Percentiles rank a stretch among this genome's conserved stretches.
Evolutionary conservation across 23 red algal species (phyloP).

Genomic region (Gracilaria gracilis): DNA sequence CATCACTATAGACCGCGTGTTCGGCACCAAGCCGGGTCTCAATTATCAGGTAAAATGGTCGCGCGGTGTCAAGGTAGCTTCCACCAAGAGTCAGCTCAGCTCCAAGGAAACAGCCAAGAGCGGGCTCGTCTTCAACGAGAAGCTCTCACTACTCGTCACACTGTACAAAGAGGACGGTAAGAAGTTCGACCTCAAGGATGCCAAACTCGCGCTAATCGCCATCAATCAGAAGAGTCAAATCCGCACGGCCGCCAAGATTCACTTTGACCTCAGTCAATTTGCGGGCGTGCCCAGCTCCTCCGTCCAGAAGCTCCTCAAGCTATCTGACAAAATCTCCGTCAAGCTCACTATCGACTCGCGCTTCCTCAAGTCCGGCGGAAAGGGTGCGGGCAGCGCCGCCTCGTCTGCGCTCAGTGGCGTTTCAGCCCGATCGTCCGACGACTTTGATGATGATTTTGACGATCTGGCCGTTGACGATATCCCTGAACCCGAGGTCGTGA

Average conservation of each 20-base stretch:
- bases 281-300: slow-evolving; percentile 67
- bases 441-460: slow-evolving; percentile 69
- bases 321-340: slow-evolving; percentile 61
- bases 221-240: slow-evolving; percentile 37
- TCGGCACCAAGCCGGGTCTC: slow-evolving; percentile 55
- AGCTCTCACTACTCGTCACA: slow-evolving; percentile 70
- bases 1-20: slow-evolving; percentile 55
- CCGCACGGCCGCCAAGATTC: slow-evolving; percentile 70
- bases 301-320: slow-evolving; percentile 34
- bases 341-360: slow-evolving; percentile 41
- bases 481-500: slow-evolving; percentile 55
- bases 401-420: slow-evolving; percentile 60
- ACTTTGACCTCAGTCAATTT: slow-evolving; percentile 67
- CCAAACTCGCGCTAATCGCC: slow-evolving; percentile 70
- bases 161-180: slow-evolving; percentile 56
- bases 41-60: slow-evolving; percentile 75
- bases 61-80: slow-evolving; percentile 78
- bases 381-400: slow-evolving; percentile 42
- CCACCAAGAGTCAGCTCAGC: slow-evolving; percentile 35
- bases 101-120: slow-evolving; percentile 1
- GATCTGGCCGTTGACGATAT: slow-evolving; percentile 77
- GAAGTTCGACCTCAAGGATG: slow-evolving; percentile 72
- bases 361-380: slow-evolving; percentile 49
- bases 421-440: slow-evolving; percentile 12
- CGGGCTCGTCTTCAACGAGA: slow-evolving; percentile 49